Conservation (phyloP, 2,329 filamentous ascomycete species). For the Ophiocordyceps sinensis region DNA sequence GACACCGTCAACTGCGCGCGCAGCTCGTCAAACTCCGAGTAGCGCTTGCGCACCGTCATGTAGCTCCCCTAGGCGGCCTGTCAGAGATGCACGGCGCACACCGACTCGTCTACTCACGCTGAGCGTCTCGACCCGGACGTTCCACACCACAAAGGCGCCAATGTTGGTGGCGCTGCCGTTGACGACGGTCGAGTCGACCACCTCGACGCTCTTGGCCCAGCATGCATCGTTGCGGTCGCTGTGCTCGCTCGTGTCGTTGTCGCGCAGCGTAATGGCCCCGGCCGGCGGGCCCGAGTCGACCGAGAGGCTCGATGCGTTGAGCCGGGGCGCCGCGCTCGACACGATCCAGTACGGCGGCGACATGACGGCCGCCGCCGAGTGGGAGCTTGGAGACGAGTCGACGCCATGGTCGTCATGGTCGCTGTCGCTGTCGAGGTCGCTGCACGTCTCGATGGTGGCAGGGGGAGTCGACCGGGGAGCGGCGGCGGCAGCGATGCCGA, state of each 20-base stretch:
- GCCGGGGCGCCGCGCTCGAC: constrained; percentile 16
- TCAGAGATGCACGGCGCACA: not conserved
- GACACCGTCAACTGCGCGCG: constrained; percentile 58
- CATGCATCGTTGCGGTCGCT: constrained; percentile 41
- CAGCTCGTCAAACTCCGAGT: constrained; percentile 87
- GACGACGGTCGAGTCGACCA: constrained; percentile 41
- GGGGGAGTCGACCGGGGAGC: not conserved
- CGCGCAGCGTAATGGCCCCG: constrained; percentile 45
- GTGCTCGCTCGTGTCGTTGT: constrained; percentile 41
- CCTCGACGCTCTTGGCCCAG: constrained; percentile 49
- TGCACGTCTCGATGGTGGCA: not conserved
- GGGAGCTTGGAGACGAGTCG: not conserved
- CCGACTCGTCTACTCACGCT: constrained; percentile 37
- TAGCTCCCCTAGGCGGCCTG: constrained; percentile 33
- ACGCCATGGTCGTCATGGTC: not conserved
- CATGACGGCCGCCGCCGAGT: constrained; percentile 12
- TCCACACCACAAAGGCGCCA: constrained; percentile 95
- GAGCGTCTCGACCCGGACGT: constrained; percentile 74
- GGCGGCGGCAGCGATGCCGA: not conserved
- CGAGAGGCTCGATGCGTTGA: constrained; percentile 29
- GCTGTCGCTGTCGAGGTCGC: not conserved
- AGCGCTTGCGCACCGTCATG: constrained; percentile 56
- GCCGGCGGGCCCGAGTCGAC: constrained; percentile 31
- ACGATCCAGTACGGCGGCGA: constrained; percentile 32
- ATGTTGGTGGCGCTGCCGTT: constrained; percentile 42